These are phyloP conservation scores for Ogataea hybrid DNA, from an alignment of 1,139 yeast genomes.

Conservation along the genomic window DNA sequence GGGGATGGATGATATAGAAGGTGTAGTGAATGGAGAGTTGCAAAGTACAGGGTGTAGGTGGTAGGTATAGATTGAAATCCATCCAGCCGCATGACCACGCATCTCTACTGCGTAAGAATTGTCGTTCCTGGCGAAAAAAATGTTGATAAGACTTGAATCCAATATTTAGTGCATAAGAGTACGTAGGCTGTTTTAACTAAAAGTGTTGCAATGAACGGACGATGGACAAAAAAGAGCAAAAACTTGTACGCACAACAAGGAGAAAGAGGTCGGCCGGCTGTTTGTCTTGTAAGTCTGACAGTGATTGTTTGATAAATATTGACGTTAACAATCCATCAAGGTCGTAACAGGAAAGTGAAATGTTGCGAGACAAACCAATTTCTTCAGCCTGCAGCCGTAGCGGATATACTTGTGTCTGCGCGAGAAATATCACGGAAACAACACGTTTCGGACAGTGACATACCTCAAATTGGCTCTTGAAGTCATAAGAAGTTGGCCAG, in stretches of 20 bases:
- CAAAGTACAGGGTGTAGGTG: neutral
- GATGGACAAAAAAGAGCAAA: neutral
- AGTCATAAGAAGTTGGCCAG: conserved; percentile 15
- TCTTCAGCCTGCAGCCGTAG: conserved; percentile 36
- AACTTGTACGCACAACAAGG: neutral
- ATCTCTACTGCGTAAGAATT: neutral
- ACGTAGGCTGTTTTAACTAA: neutral
- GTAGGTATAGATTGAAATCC: neutral
- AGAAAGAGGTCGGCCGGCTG: neutral
- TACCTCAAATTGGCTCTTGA: conserved; percentile 23
- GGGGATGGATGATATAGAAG: neutral
- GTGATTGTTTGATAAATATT: neutral
- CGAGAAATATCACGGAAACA: conserved; percentile 25
- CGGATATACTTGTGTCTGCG: conserved; percentile 34
- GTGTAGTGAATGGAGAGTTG: neutral
- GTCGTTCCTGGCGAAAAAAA: neutral
- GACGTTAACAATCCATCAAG: neutral
- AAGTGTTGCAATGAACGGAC: neutral
- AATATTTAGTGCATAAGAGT: neutral
- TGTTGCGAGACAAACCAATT: conserved; percentile 39
- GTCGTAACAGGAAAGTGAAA: conserved; percentile 43
- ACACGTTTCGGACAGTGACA: conserved; percentile 16
- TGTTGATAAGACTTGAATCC: neutral
- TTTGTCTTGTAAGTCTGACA: neutral
- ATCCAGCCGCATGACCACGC: neutral